Conservation (phyloP, 257 asterid genomes). For the Solanum verrucosum region DNA sequence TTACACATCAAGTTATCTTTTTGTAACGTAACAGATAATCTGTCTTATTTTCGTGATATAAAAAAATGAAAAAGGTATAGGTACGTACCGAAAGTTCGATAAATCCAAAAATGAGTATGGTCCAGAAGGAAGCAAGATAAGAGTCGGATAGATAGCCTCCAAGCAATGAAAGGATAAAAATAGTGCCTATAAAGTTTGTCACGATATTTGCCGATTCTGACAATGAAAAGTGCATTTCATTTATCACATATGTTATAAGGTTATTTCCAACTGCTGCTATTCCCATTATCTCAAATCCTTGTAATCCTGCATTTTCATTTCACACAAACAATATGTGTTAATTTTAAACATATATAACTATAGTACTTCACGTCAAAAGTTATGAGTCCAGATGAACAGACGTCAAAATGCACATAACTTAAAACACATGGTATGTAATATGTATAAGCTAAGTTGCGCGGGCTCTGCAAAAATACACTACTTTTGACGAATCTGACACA, state of each 20-base stretch:
- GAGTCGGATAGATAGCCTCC: conserved; percentile 96
- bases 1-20: not conserved
- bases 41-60: not conserved
- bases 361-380: not conserved
- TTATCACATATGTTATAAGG: conserved; percentile 72
- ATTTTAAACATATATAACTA: too few species aligned
- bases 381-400: not conserved
- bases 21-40: not conserved
- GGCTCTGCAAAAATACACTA: too few species aligned
- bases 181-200: conserved; percentile 81
- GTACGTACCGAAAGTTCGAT: conserved; percentile 69
- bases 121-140: conserved; percentile 90
- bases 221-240: conserved; percentile 90
- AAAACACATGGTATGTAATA: not conserved
- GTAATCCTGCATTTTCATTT: conserved; percentile 48
- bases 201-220: conserved; percentile 77
- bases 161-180: conserved; percentile 67
- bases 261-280: conserved; percentile 97
- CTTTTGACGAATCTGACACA: not conserved
- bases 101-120: conserved; percentile 77
- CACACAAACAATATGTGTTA: not conserved
- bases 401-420: not conserved
- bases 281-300: conserved; percentile 94
- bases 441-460: too few species aligned
- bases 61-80: not conserved